phyloP scores from a whole-genome alignment of 2,329 filamentous ascomycete species.

The Beauveria medogensis region DNA sequence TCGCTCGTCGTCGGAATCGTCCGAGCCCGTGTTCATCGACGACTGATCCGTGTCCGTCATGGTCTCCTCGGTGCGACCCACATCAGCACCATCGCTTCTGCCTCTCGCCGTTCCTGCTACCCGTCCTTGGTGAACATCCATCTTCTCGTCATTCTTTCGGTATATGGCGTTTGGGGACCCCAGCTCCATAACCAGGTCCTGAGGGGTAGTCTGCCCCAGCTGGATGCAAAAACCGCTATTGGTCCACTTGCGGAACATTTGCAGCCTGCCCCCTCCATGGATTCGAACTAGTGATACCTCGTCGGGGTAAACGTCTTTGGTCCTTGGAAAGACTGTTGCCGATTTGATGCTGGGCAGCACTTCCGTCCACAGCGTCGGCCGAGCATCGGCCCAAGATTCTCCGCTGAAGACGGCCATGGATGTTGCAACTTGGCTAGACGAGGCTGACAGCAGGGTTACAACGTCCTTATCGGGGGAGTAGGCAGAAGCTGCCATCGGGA shows the following conservation, averaged over 20 bases:
- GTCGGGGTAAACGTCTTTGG: slow-evolving; percentile 73
- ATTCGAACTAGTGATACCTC: slow-evolving; percentile 78
- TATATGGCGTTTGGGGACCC: slow-evolving; percentile 93
- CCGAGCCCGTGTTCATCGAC: slow-evolving; percentile 61
- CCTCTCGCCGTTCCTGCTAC: slow-evolving; percentile 42
- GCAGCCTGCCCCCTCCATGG: slow-evolving; percentile 68
- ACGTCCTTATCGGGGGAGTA: slow-evolving; percentile 76
- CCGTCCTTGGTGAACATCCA: slow-evolving; percentile 71
- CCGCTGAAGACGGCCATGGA: slow-evolving; percentile 91
- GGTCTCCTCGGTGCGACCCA: slow-evolving; percentile 45
- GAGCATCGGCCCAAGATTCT: slow-evolving; percentile 80
- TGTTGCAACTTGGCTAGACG: slow-evolving; percentile 65
- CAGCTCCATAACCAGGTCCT: slow-evolving; percentile 83
- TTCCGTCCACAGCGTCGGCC: slow-evolving; percentile 68
- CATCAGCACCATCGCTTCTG: slow-evolving; percentile 35
- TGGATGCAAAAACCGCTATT: slow-evolving; percentile 60
- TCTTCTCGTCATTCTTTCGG: slow-evolving; percentile 78
- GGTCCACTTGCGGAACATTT: slow-evolving; percentile 66
- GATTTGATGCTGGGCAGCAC: slow-evolving; percentile 66
- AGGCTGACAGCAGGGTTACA: slow-evolving; percentile 74
- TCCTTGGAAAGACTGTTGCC: slow-evolving; percentile 58
- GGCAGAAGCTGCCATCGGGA: slow-evolving; percentile 64
- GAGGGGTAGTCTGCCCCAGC: slow-evolving; percentile 80
- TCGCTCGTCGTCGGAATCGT: slow-evolving; percentile 55
- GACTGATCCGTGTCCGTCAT: slow-evolving; percentile 65